Conservation (phyloP, 2,329 filamentous ascomycete genomes). For the Ophiosphaerella herpotricha region DNA sequence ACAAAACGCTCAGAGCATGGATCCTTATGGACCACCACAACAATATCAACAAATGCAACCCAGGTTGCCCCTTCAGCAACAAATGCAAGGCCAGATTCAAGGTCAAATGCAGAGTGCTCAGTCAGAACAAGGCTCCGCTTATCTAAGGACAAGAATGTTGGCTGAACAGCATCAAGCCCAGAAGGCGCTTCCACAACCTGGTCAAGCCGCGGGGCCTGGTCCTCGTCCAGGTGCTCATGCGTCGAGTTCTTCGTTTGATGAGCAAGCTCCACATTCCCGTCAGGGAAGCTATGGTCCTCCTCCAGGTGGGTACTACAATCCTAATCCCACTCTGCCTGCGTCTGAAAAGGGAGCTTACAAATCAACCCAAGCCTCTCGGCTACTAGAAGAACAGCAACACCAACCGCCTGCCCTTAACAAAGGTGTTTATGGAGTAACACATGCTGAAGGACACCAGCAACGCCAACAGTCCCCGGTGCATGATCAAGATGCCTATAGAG, state of each 20-base stretch:
- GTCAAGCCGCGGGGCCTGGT: constrained; percentile 10
- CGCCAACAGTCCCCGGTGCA: constrained; percentile 1
- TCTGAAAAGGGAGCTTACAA: constrained; percentile 20
- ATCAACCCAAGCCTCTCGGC: constrained; percentile 17
- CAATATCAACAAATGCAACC: constrained; percentile 15
- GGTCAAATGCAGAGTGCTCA: constrained; percentile 2
- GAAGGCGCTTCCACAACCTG: constrained; percentile 5
- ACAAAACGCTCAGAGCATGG: constrained; percentile 16
- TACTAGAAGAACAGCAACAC: constrained; percentile 15
- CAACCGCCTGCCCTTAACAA: constrained; percentile 8
- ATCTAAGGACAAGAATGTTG: constrained; percentile 26
- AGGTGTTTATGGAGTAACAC: constrained; percentile 3
- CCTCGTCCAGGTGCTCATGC: constrained; percentile 3
- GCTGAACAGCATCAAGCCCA: constrained; percentile 25
- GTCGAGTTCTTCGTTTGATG: constrained; percentile 7
- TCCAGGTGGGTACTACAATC: constrained; percentile 32
- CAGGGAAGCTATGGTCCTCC: constrained; percentile 16
- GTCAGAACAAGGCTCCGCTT: constrained; percentile 26
- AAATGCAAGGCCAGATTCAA: constrained; percentile 1
- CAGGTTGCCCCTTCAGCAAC: constrained; percentile 6
- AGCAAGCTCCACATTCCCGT: constrained; percentile 6
- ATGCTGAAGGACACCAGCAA: constrained; percentile 2
- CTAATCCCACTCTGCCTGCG: constrained; percentile 13
- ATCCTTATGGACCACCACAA: constrained; percentile 15
- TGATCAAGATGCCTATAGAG: constrained; percentile 7